Percentiles rank a stretch among this genome's conserved stretches.
These are phyloP conservation scores for Hemileia vastatrix DNA, from an alignment of 1,284 basidiomycete genomes.

Conservation along the genomic window DNA sequence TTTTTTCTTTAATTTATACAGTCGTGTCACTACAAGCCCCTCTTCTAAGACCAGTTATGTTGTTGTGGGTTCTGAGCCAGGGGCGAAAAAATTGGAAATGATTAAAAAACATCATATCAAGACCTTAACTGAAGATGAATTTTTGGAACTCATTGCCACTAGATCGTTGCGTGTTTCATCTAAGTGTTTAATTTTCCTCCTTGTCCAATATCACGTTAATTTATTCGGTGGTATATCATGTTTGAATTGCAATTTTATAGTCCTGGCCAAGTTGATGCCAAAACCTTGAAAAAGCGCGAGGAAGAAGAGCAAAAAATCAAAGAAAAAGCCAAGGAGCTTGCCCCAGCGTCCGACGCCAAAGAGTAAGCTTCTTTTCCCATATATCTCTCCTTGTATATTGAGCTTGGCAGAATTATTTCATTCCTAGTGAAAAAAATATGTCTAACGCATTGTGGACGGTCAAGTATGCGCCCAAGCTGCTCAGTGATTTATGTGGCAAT, in stretches of 20 bases:
- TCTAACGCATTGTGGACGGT: conserved; percentile 77
- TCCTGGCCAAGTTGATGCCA: conserved; percentile 56
- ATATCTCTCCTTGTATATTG: background rate
- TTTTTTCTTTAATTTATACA: conserved; percentile 40
- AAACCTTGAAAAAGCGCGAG: conserved; percentile 67
- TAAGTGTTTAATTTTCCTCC: conserved; percentile 22
- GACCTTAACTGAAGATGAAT: conserved; percentile 77
- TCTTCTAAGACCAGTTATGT: conserved; percentile 87
- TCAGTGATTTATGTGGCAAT: conserved; percentile 93
- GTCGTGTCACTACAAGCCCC: conserved; percentile 74
- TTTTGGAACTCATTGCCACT: conserved; percentile 68
- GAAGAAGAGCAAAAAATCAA: conserved; percentile 58
- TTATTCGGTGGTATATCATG: background rate
- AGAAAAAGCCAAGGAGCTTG: conserved; percentile 34
- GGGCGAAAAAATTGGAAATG: conserved; percentile 70
- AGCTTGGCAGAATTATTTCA: background rate
- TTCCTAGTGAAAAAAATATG: conserved; percentile 12
- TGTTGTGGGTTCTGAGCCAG: conserved; percentile 76
- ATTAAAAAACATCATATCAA: conserved; percentile 67
- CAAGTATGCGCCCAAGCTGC: conserved; percentile 75
- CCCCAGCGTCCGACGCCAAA: conserved; percentile 25
- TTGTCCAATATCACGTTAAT: background rate
- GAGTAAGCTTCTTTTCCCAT: background rate
- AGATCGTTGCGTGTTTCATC: conserved; percentile 12
- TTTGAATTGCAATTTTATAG: too few species aligned